A percentile compares a stretch with the other conserved stretches of the same genome.
Conservation (phyloP, 306 rosid species). For the Prunus davidiana region DNA sequence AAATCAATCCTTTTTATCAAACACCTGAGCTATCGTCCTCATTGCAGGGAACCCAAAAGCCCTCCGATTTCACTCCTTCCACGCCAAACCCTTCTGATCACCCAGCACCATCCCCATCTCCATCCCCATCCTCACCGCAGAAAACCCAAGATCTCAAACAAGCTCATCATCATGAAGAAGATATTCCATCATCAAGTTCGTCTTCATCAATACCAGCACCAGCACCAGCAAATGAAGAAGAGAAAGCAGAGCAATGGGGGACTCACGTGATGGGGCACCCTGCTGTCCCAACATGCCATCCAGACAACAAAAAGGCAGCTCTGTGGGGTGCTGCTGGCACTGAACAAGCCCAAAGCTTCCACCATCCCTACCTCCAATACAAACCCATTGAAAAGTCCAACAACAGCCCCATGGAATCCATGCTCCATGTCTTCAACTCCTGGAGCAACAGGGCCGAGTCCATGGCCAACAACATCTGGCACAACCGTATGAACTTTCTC, state of each 20-base stretch:
- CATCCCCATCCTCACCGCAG: not conserved
- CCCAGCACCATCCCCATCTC: not conserved
- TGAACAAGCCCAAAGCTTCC: conserved; percentile 28
- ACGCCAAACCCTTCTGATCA: conserved; percentile 2
- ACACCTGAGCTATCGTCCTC: not conserved
- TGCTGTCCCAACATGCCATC: conserved; percentile 42
- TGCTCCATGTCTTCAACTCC: conserved; percentile 39
- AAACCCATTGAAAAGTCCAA: conserved; percentile 33
- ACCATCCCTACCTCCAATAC: conserved; percentile 44
- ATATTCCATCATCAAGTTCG: conserved; percentile 6
- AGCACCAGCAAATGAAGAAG: not conserved
- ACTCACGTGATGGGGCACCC: conserved; percentile 56
- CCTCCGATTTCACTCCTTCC: not conserved
- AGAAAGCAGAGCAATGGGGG: conserved; percentile 45
- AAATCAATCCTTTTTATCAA: conserved; percentile 21
- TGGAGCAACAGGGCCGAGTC: conserved; percentile 57
- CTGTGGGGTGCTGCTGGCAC: conserved; percentile 36
- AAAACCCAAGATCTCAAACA: not conserved
- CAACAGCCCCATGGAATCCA: conserved; percentile 29
- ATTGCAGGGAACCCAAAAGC: not conserved
- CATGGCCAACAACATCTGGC: conserved; percentile 56
- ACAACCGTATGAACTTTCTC: conserved; percentile 33
- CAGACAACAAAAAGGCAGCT: conserved; percentile 53
- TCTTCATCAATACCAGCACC: conserved; percentile 6
- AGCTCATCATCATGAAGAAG: not conserved